phyloP scores from a whole-genome alignment of 768 basidiomycete genomes.

The Zangia roseola region DNA sequence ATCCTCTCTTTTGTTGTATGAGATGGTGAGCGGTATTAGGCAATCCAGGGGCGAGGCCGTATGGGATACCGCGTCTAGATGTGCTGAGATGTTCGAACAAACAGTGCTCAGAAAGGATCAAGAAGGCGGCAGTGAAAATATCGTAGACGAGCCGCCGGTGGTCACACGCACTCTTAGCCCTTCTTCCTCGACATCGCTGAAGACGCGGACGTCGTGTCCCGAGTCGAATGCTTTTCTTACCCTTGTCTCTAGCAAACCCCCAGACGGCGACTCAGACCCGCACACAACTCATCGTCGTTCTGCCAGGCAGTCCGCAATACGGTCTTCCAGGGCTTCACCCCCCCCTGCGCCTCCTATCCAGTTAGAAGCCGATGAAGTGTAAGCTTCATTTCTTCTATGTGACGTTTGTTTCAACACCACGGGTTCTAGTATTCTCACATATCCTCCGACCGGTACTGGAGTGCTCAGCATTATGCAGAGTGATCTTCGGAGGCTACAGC shows the following conservation, averaged over 20 bases:
- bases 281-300: slow-evolving; percentile 33
- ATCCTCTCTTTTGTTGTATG: background rate
- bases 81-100: slow-evolving; percentile 18
- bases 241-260: slow-evolving; percentile 9
- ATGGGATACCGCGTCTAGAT: slow-evolving; percentile 9
- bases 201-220: slow-evolving; percentile 4
- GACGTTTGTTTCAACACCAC: slow-evolving; percentile 3
- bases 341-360: slow-evolving; percentile 33
- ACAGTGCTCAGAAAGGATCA: slow-evolving; percentile 1
- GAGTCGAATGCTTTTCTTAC: slow-evolving; percentile 10
- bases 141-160: background rate
- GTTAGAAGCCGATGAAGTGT: slow-evolving; percentile 66
- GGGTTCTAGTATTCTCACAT: slow-evolving; percentile 63
- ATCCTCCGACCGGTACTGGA: slow-evolving; percentile 67
- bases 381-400: slow-evolving; percentile 18
- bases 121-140: background rate
- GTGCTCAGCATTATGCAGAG: slow-evolving; percentile 80
- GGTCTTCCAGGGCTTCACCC: slow-evolving; percentile 12
- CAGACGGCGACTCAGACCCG: slow-evolving; percentile 6
- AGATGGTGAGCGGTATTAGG: slow-evolving; percentile 12
- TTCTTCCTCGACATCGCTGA: slow-evolving; percentile 17
- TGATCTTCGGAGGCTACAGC: slow-evolving; percentile 71
- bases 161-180: slow-evolving; percentile 17
- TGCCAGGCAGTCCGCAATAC: slow-evolving; percentile 32
- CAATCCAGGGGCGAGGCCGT: slow-evolving; percentile 9